Conservation (phyloP, 2,329 filamentous ascomycete genomes). For the Fusarium chuoi region DNA sequence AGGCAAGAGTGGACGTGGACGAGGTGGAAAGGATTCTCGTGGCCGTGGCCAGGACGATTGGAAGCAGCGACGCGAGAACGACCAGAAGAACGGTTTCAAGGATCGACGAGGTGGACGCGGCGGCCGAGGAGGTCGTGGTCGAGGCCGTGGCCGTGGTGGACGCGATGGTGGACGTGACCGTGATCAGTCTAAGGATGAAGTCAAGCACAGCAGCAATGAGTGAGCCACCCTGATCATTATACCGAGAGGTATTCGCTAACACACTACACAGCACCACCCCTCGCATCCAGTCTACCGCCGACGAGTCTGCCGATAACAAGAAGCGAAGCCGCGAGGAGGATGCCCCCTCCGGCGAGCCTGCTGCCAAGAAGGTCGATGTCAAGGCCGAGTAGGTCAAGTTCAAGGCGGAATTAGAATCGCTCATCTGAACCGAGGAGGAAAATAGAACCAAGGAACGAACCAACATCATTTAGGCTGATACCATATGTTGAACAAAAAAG, state of each 20-base stretch:
- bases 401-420: slow-evolving; percentile 51
- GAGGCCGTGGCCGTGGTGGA: slow-evolving; percentile 54
- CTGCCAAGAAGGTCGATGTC: slow-evolving; percentile 71
- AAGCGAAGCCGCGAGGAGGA: slow-evolving; percentile 69
- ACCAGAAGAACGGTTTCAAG: slow-evolving; percentile 69
- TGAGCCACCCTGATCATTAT: slow-evolving; percentile 18
- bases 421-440: background rate
- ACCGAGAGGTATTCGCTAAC: slow-evolving; percentile 20
- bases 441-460: slow-evolving; percentile 2
- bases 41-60: slow-evolving; percentile 66
- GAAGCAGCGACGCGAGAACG: slow-evolving; percentile 71
- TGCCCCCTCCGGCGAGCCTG: slow-evolving; percentile 54
- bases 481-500: slow-evolving; percentile 32
- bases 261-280: slow-evolving; percentile 42
- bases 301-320: slow-evolving; percentile 52
- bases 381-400: slow-evolving; percentile 65
- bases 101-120: slow-evolving; percentile 57
- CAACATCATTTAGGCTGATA: slow-evolving; percentile 29
- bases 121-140: slow-evolving; percentile 56
- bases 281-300: slow-evolving; percentile 58
- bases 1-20: slow-evolving; percentile 53
- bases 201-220: slow-evolving; percentile 44
- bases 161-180: slow-evolving; percentile 55
- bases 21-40: slow-evolving; percentile 50
- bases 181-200: slow-evolving; percentile 45